These are phyloP conservation scores for Cutaneotrichosporon sp. DNA, from an alignment of 1,284 basidiomycete species.

Conservation along the genomic window DNA sequence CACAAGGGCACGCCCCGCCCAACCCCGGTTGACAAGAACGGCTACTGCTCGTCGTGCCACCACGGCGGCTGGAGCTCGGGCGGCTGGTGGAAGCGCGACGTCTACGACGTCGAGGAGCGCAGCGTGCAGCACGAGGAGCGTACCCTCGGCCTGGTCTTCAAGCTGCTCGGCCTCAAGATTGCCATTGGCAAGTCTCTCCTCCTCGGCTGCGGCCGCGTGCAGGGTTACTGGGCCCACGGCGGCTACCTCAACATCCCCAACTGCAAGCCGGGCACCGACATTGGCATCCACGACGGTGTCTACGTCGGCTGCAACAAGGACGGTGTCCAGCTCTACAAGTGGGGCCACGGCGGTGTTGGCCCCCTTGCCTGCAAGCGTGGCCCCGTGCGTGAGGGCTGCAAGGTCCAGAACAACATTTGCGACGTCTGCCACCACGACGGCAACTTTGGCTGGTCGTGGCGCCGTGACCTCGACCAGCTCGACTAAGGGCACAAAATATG, in stretches of 20 bases:
- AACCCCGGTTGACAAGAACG: not conserved
- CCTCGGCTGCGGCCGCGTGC: constrained; percentile 1
- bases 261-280: constrained; percentile 4
- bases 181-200: not conserved
- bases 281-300: constrained; percentile 1
- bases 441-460: not conserved
- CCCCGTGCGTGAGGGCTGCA: not conserved
- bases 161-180: constrained; percentile 2
- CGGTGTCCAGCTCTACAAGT: constrained; percentile 8
- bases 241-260: not conserved
- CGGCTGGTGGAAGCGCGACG: not conserved
- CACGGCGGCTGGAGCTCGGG: not conserved
- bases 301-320: constrained; percentile 4
- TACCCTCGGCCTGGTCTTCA: not conserved
- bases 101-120: not conserved
- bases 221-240: not conserved
- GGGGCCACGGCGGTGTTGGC: not conserved
- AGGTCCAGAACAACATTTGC: not conserved
- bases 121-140: constrained; percentile 2
- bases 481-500: not conserved
- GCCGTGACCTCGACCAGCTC: not conserved
- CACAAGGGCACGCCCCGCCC: not conserved
- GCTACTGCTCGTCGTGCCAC: not conserved
- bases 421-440: constrained; percentile 8
- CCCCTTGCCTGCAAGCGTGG: not conserved